Evolutionary conservation across 495 filamentous ascomycete species (phyloP).

Genomic region (Achaetomiella virescens): DNA sequence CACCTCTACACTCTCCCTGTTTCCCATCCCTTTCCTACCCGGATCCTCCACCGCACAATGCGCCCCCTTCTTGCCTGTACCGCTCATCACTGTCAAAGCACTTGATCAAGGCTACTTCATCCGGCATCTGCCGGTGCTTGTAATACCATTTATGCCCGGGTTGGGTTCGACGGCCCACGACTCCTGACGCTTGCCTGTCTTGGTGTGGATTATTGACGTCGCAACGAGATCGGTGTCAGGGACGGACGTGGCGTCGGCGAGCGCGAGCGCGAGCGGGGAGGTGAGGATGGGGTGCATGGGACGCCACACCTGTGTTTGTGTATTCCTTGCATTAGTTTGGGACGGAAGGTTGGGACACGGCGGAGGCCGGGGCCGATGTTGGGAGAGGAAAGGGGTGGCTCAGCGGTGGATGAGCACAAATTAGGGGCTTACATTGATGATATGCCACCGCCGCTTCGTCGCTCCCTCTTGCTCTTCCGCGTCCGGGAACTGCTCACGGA

Average conservation of each 20-base stretch:
- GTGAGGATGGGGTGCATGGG: conserved; percentile 57
- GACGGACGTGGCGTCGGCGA: conserved; percentile 53
- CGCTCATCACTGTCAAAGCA: conserved; percentile 59
- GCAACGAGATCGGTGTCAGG: conserved; percentile 59
- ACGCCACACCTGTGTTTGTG: conserved; percentile 41
- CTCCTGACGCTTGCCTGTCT: conserved; percentile 47
- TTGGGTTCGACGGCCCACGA: conserved; percentile 59
- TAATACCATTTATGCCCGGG: conserved; percentile 65
- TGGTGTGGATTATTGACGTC: conserved; percentile 63
- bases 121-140: conserved; percentile 57
- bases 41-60: conserved; percentile 58
- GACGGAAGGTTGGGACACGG: background rate
- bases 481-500: conserved; percentile 47
- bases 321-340: no score
- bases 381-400: background rate
- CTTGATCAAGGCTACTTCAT: conserved; percentile 62
- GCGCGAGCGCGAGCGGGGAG: conserved; percentile 59
- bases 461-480: conserved; percentile 48
- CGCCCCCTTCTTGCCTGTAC: conserved; percentile 52
- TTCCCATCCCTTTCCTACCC: conserved; percentile 33
- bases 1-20: conserved; percentile 60
- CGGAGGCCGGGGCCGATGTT: background rate
- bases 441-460: conserved; percentile 56
- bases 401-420: background rate
- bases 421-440: conserved; percentile 53